phyloP scores from a whole-genome alignment of 495 filamentous ascomycete genomes.

The Pyrenula aspistea region DNA sequence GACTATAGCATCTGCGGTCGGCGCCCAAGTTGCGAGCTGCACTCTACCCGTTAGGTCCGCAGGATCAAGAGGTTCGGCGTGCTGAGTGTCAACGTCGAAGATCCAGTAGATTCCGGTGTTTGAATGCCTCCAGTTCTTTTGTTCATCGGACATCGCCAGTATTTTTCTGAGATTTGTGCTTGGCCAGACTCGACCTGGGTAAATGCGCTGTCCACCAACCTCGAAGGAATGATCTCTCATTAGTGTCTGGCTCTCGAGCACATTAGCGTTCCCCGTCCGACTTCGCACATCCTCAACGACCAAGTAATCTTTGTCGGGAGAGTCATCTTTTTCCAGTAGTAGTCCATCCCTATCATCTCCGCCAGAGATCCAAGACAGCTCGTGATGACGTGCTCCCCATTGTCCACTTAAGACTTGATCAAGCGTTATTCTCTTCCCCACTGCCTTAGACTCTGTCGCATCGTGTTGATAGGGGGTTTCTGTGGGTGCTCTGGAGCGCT shows the following conservation, averaged over 20 bases:
- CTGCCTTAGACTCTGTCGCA: constrained; percentile 49
- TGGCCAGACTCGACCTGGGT: constrained; percentile 51
- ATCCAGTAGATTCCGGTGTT: constrained; percentile 81
- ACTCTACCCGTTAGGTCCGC: constrained; percentile 50
- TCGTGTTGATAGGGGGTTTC: constrained; percentile 51
- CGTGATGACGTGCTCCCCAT: constrained; percentile 58
- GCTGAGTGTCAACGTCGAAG: constrained; percentile 79
- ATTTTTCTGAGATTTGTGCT: constrained; percentile 78
- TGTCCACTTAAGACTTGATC: constrained; percentile 63
- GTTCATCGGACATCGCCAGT: constrained; percentile 55
- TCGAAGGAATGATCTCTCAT: constrained; percentile 58
- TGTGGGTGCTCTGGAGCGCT: constrained; percentile 41
- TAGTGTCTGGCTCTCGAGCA: constrained; percentile 46
- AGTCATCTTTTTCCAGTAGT: constrained; percentile 52
- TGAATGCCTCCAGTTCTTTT: constrained; percentile 81
- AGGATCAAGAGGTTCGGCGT: constrained; percentile 66
- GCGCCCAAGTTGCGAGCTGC: constrained; percentile 85
- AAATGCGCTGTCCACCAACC: constrained; percentile 38
- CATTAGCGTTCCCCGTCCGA: constrained; percentile 30
- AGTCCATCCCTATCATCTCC: constrained; percentile 79
- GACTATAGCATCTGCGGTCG: constrained; percentile 68
- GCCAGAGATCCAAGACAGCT: constrained; percentile 80
- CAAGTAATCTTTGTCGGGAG: constrained; percentile 51
- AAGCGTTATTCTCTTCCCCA: constrained; percentile 68
- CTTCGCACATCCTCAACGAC: constrained; percentile 77